phyloP scores from a whole-genome alignment of 805 yeast species.

The Teunomyces panamensis region DNA sequence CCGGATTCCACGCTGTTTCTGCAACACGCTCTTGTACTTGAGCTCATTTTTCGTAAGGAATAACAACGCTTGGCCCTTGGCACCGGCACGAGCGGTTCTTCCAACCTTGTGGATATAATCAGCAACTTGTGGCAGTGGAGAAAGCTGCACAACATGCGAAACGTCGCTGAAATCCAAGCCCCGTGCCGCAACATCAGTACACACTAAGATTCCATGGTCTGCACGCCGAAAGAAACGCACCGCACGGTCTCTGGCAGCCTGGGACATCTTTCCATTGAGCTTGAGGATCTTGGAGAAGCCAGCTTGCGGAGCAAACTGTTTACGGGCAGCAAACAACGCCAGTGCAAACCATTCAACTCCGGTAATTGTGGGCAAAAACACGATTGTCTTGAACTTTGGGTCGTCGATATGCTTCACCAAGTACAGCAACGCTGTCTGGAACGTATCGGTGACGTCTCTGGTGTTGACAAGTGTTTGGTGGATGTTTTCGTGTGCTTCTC shows the following conservation, averaged over 20 bases:
- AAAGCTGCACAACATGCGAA: conserved; percentile 78
- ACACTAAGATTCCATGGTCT: conserved; percentile 60
- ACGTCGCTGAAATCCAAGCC: conserved; percentile 95
- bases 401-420: conserved; percentile 40
- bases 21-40: conserved; percentile 51
- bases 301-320: conserved; percentile 15
- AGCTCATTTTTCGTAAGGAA: conserved; percentile 56
- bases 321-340: conserved; percentile 26
- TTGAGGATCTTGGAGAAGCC: conserved; percentile 20
- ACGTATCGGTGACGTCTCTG: conserved; percentile 52
- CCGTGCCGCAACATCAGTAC: conserved; percentile 93
- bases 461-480: conserved; percentile 63
- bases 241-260: conserved; percentile 60
- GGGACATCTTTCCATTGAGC: conserved; percentile 76
- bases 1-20: conserved; percentile 48
- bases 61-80: conserved; percentile 65
- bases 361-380: conserved; percentile 77
- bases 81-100: conserved; percentile 93
- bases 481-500: conserved; percentile 74
- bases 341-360: conserved; percentile 58
- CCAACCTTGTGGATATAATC: conserved; percentile 92
- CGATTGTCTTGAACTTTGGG: conserved; percentile 65
- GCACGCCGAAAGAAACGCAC: conserved; percentile 51
- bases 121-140: conserved; percentile 70
- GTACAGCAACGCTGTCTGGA: conserved; percentile 54